Percentiles rank a stretch among this genome's conserved stretches.
These are phyloP conservation scores for Apiotrichum sp. DNA, from an alignment of 1,284 basidiomycete species.

Conservation along the genomic window DNA sequence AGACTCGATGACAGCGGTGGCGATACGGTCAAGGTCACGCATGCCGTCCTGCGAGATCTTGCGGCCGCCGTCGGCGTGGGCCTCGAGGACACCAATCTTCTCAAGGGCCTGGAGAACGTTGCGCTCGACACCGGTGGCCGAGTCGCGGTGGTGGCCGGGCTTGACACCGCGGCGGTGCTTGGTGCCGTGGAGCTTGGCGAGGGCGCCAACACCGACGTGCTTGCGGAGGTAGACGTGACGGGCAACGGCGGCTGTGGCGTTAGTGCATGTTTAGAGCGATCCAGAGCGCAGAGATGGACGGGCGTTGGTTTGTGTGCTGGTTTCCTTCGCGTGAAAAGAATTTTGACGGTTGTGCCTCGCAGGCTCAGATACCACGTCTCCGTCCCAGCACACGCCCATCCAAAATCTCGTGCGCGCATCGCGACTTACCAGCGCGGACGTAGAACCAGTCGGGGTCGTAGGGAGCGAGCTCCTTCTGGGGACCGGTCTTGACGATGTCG, in stretches of 20 bases:
- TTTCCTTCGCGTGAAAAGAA: too few relatives aligned
- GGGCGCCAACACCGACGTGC: slow-evolving; percentile 88
- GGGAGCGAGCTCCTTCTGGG: slow-evolving; percentile 96
- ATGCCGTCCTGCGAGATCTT: slow-evolving; percentile 92
- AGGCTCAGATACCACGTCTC: too few relatives aligned
- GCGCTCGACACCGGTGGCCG: slow-evolving; percentile 81
- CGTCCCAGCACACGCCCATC: too few relatives aligned
- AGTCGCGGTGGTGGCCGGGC: slow-evolving; percentile 86
- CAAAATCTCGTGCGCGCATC: too few relatives aligned
- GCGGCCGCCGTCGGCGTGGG: slow-evolving; percentile 87
- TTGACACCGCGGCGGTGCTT: slow-evolving; percentile 92
- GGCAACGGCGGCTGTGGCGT: slow-evolving; percentile 75
- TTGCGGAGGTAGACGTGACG: slow-evolving; percentile 99
- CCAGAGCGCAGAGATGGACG: background rate
- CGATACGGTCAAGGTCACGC: slow-evolving; percentile 94
- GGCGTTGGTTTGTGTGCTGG: background rate
- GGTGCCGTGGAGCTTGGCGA: slow-evolving; percentile 95
- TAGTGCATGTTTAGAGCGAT: background rate
- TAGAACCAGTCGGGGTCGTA: slow-evolving; percentile 99
- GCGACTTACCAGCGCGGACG: slow-evolving; percentile 78
- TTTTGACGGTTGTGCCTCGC: too few relatives aligned
- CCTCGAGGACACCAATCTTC: slow-evolving; percentile 97
- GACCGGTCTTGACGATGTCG: slow-evolving; percentile 97
- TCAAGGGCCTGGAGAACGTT: slow-evolving; percentile 93
- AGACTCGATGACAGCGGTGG: slow-evolving; percentile 88